These are phyloP conservation scores for Ceratocystis destructans DNA, from an alignment of 2,329 filamentous ascomycete genomes.

Conservation along the genomic window DNA sequence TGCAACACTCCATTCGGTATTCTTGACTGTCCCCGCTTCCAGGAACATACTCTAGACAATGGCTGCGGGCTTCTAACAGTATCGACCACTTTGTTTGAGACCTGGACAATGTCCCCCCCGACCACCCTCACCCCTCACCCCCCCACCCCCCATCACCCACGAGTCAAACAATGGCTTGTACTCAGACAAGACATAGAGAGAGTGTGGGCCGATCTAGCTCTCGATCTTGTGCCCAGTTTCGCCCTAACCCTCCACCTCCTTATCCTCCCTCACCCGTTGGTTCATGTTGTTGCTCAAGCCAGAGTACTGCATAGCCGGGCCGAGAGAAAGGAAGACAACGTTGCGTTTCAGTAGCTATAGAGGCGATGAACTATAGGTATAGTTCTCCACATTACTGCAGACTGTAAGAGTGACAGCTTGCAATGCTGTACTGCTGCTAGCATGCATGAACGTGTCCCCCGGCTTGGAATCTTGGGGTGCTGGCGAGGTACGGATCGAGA, in stretches of 20 bases:
- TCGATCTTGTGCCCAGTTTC: not conserved
- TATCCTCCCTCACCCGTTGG: not conserved
- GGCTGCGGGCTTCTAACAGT: not conserved
- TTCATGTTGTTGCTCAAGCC: not conserved
- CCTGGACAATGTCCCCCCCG: not conserved
- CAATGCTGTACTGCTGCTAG: not conserved
- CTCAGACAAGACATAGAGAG: not conserved
- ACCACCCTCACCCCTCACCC: too few relatives aligned
- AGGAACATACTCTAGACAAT: conserved; percentile 1
- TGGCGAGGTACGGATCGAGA: not conserved
- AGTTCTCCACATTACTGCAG: not conserved
- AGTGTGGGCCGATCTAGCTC: not conserved
- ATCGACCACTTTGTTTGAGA: not conserved
- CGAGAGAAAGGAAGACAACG: not conserved
- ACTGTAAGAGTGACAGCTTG: not conserved
- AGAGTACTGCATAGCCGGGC: not conserved
- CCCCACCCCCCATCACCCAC: too few relatives aligned
- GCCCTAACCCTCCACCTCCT: not conserved
- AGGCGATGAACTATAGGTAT: not conserved
- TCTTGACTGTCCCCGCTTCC: not conserved
- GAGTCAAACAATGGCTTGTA: conserved; percentile 1
- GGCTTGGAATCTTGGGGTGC: not conserved
- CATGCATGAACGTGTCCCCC: not conserved
- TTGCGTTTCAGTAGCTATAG: not conserved
- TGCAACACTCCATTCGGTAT: not conserved